Evolutionary conservation across 2,329 filamentous ascomycete genomes (phyloP).

Genomic region (Cladosporium sp.): DNA sequence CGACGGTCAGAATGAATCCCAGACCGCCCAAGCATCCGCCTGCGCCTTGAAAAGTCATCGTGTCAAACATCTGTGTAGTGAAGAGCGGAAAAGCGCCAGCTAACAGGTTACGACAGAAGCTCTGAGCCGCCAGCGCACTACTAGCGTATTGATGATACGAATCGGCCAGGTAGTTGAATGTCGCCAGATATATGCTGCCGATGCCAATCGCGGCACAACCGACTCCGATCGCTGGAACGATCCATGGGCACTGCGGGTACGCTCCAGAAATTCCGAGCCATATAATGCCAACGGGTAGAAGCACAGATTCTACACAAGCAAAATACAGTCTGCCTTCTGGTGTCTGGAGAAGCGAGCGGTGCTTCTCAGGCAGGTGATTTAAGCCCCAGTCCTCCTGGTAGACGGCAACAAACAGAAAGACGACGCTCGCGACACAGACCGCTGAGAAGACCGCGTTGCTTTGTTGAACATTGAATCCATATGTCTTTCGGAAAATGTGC

Average conservation of each 20-base stretch:
- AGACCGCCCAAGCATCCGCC: conserved; percentile 72
- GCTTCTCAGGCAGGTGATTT: conserved; percentile 17
- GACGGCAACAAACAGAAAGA: conserved; percentile 64
- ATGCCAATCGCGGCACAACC: conserved; percentile 77
- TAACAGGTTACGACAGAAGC: conserved; percentile 76
- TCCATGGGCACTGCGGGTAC: conserved; percentile 59
- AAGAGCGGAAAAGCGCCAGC: conserved; percentile 77
- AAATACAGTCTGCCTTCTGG: conserved; percentile 81
- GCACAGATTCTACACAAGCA: conserved; percentile 65
- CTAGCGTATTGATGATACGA: conserved; percentile 79
- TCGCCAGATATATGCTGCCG: conserved; percentile 76
- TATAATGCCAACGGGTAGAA: conserved; percentile 75
- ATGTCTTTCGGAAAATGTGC: conserved; percentile 63
- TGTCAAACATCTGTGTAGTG: conserved; percentile 64
- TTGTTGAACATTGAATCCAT: conserved; percentile 62
- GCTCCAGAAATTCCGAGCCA: conserved; percentile 68
- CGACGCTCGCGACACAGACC: conserved; percentile 59
- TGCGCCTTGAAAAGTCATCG: conserved; percentile 64
- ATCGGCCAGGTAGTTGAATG: conserved; percentile 90
- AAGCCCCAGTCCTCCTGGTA: conserved; percentile 22
- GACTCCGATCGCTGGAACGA: conserved; percentile 63
- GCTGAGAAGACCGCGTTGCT: conserved; percentile 67
- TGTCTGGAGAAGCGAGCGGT: conserved; percentile 36
- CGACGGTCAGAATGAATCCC: conserved; percentile 58
- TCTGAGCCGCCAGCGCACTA: conserved; percentile 79